Base-by-base conservation (phyloP, 1,284 basidiomycete genomes). In the Boletus sp. region DNA sequence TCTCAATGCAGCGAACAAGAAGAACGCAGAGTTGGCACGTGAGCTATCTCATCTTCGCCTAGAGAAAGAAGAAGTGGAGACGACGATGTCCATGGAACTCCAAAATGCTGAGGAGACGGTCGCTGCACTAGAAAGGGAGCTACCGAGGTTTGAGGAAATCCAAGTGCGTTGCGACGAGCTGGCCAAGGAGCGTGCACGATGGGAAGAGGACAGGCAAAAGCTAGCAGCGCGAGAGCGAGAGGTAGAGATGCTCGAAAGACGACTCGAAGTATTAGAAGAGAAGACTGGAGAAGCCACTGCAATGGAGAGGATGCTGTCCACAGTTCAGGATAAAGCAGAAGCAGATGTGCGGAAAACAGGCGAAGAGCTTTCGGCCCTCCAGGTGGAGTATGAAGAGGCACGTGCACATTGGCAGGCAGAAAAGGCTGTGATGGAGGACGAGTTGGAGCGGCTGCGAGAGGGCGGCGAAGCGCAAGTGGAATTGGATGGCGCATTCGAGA, bases 1-100 rank as follows among this genome's bases (percentile, higher is more conserved):
- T 0, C 66, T 86, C 23, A 71, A 75, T 9, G 74, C 69, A 14
- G 80, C 82, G 2, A 77, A 75, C 46, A 78, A 76, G 61, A 79
- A 78, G 51, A 82, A 80, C 56, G 78, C 70, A 8, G 78, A 84
- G 55, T 67, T 84, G 67, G 65, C 72, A 14, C 72, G 78, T 44
- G 85, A 89, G 56, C 57, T 85, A 34, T 76, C 78, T 8, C 66
- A 80, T 49, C 64, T 84, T 35, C 71, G 69, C 48, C 59, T 81
- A 43, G 87, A 88, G 61, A 85, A 82, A 66, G 74, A 80, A 46
- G 74, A 84, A 52, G 66, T 82, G 8, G 80, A 84, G 60, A 81
- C 80, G 4, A 72, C 73, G 48, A 72, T 84, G 68, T 71, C 73
- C 3, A 69, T 82, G 67, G 83, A 88, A 50, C 65, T 87, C 30